These are phyloP conservation scores for Triglochin maritima DNA, from an alignment of 106 monocot genomes.

Conservation along the genomic window DNA sequence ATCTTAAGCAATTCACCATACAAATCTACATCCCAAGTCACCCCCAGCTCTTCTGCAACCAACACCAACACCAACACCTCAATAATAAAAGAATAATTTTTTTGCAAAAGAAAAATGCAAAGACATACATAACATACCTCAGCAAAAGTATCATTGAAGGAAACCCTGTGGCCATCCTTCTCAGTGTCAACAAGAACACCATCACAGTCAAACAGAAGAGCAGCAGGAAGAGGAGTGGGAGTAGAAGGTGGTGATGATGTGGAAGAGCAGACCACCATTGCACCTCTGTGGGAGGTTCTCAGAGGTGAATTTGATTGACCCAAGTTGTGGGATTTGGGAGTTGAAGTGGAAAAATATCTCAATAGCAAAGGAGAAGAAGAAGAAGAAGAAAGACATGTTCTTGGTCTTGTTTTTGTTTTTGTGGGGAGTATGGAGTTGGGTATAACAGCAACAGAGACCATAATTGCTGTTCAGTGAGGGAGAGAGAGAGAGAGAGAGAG, in stretches of 20 bases:
- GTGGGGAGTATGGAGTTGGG: no score
- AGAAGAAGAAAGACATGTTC: no score
- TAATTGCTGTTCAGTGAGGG: no score
- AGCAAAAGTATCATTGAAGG: conserved; percentile 85
- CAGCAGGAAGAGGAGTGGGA: conserved; percentile 33
- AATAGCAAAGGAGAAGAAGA: no score
- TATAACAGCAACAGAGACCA: no score
- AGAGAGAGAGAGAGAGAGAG: no score
- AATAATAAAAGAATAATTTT: not conserved
- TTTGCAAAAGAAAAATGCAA: not conserved
- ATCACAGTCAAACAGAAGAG: conserved; percentile 91
- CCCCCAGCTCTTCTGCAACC: conserved; percentile 69
- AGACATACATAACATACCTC: conserved; percentile 37
- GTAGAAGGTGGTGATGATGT: conserved; percentile 12
- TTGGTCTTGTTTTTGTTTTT: no score
- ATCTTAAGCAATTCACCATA: conserved; percentile 97
- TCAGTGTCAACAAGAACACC: conserved; percentile 99
- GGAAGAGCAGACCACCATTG: conserved; percentile 8
- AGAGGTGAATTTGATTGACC: not conserved
- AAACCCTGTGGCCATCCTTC: conserved; percentile 91
- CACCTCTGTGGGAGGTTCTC: not conserved
- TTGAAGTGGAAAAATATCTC: no score
- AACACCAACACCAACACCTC: not conserved
- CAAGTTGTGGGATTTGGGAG: no score
- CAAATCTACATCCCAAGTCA: conserved; percentile 85